phyloP scores from a whole-genome alignment of 2,329 filamentous ascomycete genomes.

The Fusarium metavorans region DNA sequence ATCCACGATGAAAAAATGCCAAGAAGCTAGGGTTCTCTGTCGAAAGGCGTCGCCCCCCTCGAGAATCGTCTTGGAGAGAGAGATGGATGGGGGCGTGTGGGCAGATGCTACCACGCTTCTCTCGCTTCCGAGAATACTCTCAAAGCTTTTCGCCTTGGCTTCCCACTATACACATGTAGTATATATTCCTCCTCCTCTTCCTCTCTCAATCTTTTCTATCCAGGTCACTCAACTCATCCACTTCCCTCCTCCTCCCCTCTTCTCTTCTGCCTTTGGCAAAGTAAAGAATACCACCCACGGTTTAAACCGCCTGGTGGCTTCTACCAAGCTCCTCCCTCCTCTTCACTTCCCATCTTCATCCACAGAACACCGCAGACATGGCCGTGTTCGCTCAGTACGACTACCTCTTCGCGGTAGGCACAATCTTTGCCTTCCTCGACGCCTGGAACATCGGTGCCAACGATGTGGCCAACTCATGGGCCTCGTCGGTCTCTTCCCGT shows the following conservation, averaged over 20 bases:
- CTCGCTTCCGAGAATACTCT: neutral
- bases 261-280: constrained; percentile 9
- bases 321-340: neutral
- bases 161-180: neutral
- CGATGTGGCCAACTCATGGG: constrained; percentile 83
- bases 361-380: constrained; percentile 29
- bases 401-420: constrained; percentile 73
- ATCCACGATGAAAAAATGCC: constrained; percentile 18
- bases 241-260: constrained; percentile 2
- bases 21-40: constrained; percentile 5
- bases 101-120: constrained; percentile 1
- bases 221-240: constrained; percentile 13
- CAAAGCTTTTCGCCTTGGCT: neutral
- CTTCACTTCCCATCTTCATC: neutral
- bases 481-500: constrained; percentile 78
- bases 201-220: neutral
- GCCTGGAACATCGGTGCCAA: constrained; percentile 73
- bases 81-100: constrained; percentile 14
- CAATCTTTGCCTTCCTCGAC: constrained; percentile 74
- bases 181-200: constrained; percentile 17
- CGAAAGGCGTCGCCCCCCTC: neutral
- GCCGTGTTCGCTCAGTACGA: constrained; percentile 62
- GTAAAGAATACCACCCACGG: neutral
- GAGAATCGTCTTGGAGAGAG: constrained; percentile 12
- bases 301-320: neutral